A percentile compares a stretch with the other conserved stretches of the same genome.
These are phyloP conservation scores for Salvia miltiorrhiza DNA, from an alignment of 257 asterid genomes.

Conservation along the genomic window DNA sequence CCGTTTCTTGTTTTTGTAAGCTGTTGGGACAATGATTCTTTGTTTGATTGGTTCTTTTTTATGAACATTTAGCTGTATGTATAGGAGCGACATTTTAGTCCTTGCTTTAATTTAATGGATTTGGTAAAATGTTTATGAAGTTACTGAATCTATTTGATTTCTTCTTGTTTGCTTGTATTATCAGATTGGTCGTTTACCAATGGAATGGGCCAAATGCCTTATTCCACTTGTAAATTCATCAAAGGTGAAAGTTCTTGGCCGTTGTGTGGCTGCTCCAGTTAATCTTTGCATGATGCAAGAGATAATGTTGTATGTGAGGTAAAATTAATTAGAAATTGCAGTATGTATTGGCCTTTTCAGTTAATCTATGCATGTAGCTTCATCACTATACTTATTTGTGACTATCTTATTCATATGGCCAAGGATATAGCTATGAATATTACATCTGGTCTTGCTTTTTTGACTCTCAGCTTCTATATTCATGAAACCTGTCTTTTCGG, in stretches of 20 bases:
- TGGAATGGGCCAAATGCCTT: conserved; percentile 90
- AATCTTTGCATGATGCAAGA: conserved; percentile 71
- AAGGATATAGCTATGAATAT: neutral
- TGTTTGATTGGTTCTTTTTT: neutral
- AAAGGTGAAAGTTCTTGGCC: conserved; percentile 76
- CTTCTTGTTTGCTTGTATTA: neutral
- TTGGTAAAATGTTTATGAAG: neutral
- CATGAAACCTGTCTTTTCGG: conserved; percentile 54
- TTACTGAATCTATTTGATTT: neutral
- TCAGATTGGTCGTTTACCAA: conserved; percentile 85
- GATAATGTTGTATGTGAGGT: conserved; percentile 81
- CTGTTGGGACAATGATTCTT: no score
- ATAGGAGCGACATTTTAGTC: neutral
- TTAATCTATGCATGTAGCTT: neutral
- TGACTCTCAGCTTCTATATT: conserved; percentile 64
- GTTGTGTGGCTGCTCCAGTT: conserved; percentile 71
- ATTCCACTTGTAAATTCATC: conserved; percentile 76
- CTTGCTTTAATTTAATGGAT: neutral
- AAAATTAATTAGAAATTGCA: neutral
- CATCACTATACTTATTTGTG: neutral
- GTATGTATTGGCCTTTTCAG: neutral
- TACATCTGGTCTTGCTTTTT: neutral
- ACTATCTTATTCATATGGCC: neutral
- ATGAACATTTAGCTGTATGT: neutral
- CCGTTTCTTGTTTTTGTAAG: no score